Percentiles rank a stretch among this genome's conserved stretches.
Evolutionary conservation across 169 alveolate species (phyloP).

Genomic region (Besnoitia besnoiti): DNA sequence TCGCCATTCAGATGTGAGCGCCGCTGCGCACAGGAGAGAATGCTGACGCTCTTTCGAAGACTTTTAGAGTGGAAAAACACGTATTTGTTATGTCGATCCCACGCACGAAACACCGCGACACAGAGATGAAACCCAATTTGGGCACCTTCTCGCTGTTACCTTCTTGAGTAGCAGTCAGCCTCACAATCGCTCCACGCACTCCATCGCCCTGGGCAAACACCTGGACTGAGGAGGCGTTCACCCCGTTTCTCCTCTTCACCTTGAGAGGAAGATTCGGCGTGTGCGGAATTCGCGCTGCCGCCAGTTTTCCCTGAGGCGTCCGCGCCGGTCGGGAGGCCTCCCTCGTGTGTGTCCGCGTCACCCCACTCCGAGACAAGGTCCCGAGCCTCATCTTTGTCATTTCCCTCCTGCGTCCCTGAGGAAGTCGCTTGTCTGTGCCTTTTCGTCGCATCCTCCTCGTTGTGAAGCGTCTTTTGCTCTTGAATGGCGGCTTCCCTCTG

Average conservation of each 20-base stretch:
- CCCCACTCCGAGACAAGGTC: not conserved
- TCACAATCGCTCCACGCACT: not conserved
- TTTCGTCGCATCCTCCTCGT: not conserved
- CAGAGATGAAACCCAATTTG: too few species aligned
- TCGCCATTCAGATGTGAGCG: too few species aligned
- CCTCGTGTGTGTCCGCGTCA: too few species aligned
- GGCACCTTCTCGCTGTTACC: not conserved
- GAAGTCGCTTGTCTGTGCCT: not conserved
- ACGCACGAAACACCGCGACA: too few species aligned
- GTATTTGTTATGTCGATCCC: too few species aligned
- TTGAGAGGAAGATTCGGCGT: not conserved
- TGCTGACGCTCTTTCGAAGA: too few species aligned
- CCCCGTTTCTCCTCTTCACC: not conserved
- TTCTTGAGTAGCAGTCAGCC: not conserved
- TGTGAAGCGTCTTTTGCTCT: not conserved
- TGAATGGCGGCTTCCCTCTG: not conserved
- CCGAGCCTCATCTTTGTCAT: not conserved
- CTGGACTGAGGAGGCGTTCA: not conserved
- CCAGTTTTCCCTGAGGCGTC: too few species aligned
- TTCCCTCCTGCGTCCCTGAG: not conserved
- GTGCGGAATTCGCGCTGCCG: too few species aligned
- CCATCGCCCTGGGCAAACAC: slow-evolving; percentile 31
- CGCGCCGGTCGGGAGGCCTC: too few species aligned
- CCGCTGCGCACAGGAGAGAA: too few species aligned
- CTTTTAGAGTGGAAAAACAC: too few species aligned